Base-by-base conservation (phyloP, 805 yeast species). In the Ogataea degrootiae region DNA sequence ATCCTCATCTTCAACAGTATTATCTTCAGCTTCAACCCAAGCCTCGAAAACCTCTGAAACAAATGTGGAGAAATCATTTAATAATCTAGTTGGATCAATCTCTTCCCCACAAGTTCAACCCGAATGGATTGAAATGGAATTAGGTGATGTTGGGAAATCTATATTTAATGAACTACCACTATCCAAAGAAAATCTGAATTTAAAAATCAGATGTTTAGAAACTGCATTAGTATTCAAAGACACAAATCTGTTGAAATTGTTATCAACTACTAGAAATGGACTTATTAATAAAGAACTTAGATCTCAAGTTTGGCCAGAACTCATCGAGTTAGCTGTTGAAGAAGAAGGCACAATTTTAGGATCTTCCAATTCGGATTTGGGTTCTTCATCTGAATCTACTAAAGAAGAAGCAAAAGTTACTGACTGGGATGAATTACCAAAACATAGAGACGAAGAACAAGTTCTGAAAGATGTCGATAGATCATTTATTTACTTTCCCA, bases 391-490 rank as follows among this genome's bases (percentile, higher is more conserved):
- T n/a, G 15, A 15, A n/a, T 4, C 16, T 12, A 17, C 26, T 36
- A 36, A 42, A 48, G 49, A 53, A 44, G 37, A 26, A 40, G 34
- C 11, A 15, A 5, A 14, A 39, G 8, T 4, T 14, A 23, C 6
- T 26, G 14, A 45, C 47, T 41, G 46, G 45, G 23, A 68, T 72
- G 43, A 22, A 37, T 54, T 73, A 41, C 68, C 68, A 1, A 68
- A 71, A 2, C 96, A 87, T 59, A 68, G 67, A 43, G 96, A 89
- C 59, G 94, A 85, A 57, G 77, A 76, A 7, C 99, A 92, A 65
- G 89, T 90, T 1, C 64, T 70, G 43, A 74, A 89, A 47, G 99
- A 92, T 65, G 83, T 88, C 2, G 78, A 78, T 19, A 68, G 99
- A 44, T 79, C 95, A 14, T 85, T 83, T 59, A 76, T 75, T 9